These are phyloP conservation scores for Elsinoe batatas DNA, from an alignment of 2,329 filamentous ascomycete genomes.

Conservation along the genomic window DNA sequence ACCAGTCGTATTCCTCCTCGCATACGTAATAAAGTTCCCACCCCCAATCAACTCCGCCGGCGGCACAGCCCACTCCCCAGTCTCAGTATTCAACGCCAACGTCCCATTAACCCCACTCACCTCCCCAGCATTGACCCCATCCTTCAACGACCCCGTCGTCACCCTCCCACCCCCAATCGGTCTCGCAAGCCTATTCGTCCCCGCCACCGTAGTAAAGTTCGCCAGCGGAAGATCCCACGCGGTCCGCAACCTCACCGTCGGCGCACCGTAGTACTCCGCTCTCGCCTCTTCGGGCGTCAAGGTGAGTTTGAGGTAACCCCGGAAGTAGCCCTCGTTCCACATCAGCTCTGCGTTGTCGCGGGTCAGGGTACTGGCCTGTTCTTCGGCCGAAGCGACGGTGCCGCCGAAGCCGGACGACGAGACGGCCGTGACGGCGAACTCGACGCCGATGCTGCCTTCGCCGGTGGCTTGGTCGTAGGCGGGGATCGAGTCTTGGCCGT, in stretches of 20 bases:
- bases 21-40: slow-evolving; percentile 7
- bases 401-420: slow-evolving; percentile 50
- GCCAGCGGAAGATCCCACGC: slow-evolving; percentile 54
- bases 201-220: slow-evolving; percentile 55
- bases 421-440: slow-evolving; percentile 56
- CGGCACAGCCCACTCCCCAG: slow-evolving; percentile 19
- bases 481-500: slow-evolving; percentile 22
- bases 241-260: slow-evolving; percentile 49
- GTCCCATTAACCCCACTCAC: slow-evolving; percentile 22
- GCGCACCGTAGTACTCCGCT: slow-evolving; percentile 54
- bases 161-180: slow-evolving; percentile 39
- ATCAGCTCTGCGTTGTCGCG: slow-evolving; percentile 52
- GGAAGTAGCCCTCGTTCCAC: slow-evolving; percentile 62
- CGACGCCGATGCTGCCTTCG: slow-evolving; percentile 35
- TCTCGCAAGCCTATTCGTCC: slow-evolving; percentile 47
- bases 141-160: slow-evolving; percentile 46
- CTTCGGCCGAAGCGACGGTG: slow-evolving; percentile 40
- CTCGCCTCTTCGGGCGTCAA: slow-evolving; percentile 45
- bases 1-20: background rate
- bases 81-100: slow-evolving; percentile 27
- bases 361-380: slow-evolving; percentile 31
- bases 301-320: slow-evolving; percentile 59
- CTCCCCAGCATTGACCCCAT: slow-evolving; percentile 20
- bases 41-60: background rate
- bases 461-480: slow-evolving; percentile 28